Conservation (phyloP, 2,329 filamentous ascomycete species). For the Cercospora janseana region DNA sequence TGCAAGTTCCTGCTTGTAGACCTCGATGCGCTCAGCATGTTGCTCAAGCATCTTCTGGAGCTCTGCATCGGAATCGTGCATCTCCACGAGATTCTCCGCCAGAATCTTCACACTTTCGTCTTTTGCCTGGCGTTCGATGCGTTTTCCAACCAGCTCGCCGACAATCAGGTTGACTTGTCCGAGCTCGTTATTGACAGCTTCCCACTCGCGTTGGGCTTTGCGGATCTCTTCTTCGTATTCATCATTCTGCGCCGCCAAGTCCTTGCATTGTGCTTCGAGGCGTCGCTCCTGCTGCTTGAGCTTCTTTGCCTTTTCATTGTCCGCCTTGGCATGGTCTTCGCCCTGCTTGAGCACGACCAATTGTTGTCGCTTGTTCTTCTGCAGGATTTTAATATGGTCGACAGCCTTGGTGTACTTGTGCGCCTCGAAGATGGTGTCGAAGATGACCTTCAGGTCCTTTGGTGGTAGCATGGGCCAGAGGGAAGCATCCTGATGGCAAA, state of each 20-base stretch:
- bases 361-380: slow-evolving; percentile 78
- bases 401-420: slow-evolving; percentile 97
- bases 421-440: slow-evolving; percentile 97
- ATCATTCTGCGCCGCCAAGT: slow-evolving; percentile 58
- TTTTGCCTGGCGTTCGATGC: slow-evolving; percentile 68
- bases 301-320: slow-evolving; percentile 80
- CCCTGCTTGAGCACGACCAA: slow-evolving; percentile 70
- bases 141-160: slow-evolving; percentile 72
- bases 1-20: slow-evolving; percentile 62
- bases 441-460: slow-evolving; percentile 79
- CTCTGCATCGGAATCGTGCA: slow-evolving; percentile 74
- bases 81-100: slow-evolving; percentile 69
- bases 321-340: slow-evolving; percentile 73
- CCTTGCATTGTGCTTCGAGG: slow-evolving; percentile 66
- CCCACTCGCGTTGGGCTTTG: slow-evolving; percentile 50
- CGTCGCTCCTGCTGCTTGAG: slow-evolving; percentile 58
- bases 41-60: slow-evolving; percentile 69
- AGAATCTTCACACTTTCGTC: slow-evolving; percentile 70
- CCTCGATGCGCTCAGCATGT: slow-evolving; percentile 69
- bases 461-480: slow-evolving; percentile 95
- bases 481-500: slow-evolving; percentile 97
- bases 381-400: slow-evolving; percentile 83
- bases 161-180: slow-evolving; percentile 73
- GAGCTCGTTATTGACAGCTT: slow-evolving; percentile 68
- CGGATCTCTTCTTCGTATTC: slow-evolving; percentile 61